Evolutionary conservation across 768 basidiomycete genomes (phyloP).

Genomic region (Lactifluus echinatus): DNA sequence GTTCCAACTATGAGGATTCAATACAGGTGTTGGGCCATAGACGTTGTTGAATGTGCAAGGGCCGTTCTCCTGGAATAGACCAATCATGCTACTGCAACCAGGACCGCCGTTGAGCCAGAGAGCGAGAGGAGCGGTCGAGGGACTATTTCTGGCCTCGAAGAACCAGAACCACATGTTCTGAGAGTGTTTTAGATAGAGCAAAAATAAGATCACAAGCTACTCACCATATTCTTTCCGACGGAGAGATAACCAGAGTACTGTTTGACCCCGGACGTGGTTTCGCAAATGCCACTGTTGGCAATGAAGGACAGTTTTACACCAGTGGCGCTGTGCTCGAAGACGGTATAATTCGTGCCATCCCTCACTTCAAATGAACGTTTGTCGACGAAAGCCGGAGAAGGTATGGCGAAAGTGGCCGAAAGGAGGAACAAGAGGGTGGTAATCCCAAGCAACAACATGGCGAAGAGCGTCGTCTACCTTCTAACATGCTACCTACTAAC

Average conservation of each 20-base stretch:
- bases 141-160: not conserved
- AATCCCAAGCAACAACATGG: not conserved
- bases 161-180: conserved; percentile 7
- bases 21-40: not conserved
- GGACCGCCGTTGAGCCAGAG: conserved; percentile 8
- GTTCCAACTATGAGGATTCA: conserved; percentile 12
- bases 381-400: not conserved
- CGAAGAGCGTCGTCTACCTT: not conserved
- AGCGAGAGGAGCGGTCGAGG: not conserved
- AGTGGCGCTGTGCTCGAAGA: not conserved
- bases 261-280: not conserved
- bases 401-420: not conserved
- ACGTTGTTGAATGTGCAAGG: conserved; percentile 15
- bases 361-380: conserved; percentile 1
- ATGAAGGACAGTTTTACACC: not conserved
- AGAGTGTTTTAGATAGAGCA: not conserved
- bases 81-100: conserved; percentile 1
- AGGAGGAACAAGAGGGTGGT: not conserved
- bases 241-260: not conserved
- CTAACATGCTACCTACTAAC: too few relatives aligned
- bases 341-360: not conserved
- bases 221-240: not conserved
- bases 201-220: not conserved
- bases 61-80: conserved; percentile 14
- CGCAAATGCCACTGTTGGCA: not conserved